phyloP scores from a whole-genome alignment of 2,329 filamentous ascomycete species.

The Hymenoscyphus albidus region DNA sequence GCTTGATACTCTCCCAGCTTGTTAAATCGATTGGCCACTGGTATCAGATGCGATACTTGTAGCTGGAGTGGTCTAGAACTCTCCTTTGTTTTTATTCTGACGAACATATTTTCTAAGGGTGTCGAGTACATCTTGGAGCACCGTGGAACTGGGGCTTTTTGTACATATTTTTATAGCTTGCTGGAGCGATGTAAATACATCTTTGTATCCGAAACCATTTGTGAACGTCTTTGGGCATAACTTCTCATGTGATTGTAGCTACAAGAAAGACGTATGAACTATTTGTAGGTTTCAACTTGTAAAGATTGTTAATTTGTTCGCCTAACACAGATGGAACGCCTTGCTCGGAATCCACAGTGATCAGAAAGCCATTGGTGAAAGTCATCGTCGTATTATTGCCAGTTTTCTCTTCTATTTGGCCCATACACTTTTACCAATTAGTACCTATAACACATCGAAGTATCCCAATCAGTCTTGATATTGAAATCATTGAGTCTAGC shows the following conservation, averaged over 20 bases:
- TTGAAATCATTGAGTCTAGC: no score
- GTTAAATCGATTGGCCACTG: constrained; percentile 9
- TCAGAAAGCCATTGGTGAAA: no score
- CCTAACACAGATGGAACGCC: no score
- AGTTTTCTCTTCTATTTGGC: no score
- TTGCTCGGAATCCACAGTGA: no score
- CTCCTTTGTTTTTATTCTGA: not conserved
- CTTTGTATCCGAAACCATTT: not conserved
- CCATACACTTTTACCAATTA: no score
- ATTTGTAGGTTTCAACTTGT: no score
- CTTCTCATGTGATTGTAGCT: not conserved
- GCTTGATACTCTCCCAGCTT: constrained; percentile 17
- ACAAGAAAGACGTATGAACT: no score
- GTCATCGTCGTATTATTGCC: no score
- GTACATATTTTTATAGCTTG: not conserved
- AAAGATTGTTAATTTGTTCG: no score
- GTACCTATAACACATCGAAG: no score
- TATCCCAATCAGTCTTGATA: no score
- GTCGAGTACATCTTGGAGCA: not conserved
- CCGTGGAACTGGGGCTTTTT: not conserved
- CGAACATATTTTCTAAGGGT: not conserved
- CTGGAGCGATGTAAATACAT: not conserved
- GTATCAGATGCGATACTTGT: not conserved
- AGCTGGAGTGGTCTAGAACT: not conserved
- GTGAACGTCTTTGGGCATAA: not conserved